Evolutionary conservation across 2,329 filamentous ascomycete genomes (phyloP).

Genomic region (Aspergillus neoniger): DNA sequence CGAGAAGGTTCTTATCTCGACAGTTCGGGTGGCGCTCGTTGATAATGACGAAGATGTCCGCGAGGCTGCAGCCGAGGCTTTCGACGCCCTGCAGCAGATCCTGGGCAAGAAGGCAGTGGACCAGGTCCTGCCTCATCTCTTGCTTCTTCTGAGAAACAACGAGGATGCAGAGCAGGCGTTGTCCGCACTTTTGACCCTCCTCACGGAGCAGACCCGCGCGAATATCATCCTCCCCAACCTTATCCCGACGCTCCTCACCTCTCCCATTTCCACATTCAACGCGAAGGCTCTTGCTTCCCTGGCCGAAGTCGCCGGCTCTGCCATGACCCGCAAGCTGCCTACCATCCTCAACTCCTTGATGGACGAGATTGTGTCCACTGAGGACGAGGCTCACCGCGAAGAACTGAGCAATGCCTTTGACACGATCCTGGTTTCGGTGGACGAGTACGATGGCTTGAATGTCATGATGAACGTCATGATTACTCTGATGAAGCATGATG

Average conservation of each 20-base stretch:
- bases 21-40: conserved; percentile 88
- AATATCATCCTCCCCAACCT: conserved; percentile 97
- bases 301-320: conserved; percentile 83
- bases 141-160: conserved; percentile 84
- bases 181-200: conserved; percentile 85
- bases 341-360: conserved; percentile 90
- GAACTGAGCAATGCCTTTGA: conserved; percentile 84
- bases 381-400: conserved; percentile 69
- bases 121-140: conserved; percentile 88
- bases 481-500: conserved; percentile 84
- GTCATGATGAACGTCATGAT: conserved; percentile 94
- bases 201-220: conserved; percentile 89
- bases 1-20: conserved; percentile 91
- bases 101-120: conserved; percentile 93
- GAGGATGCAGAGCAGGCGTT: conserved; percentile 88
- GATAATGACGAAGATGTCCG: conserved; percentile 87
- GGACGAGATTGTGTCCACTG: conserved; percentile 78
- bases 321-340: conserved; percentile 88
- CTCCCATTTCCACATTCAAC: conserved; percentile 92
- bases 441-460: conserved; percentile 94
- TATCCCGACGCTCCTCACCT: conserved; percentile 85
- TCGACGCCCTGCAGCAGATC: conserved; percentile 90
- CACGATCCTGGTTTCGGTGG: conserved; percentile 85
- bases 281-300: conserved; percentile 90
- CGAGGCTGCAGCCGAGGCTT: conserved; percentile 94